Base-by-base conservation (phyloP, 2,329 filamentous ascomycete genomes). In the Claviceps pazoutovae region DNA sequence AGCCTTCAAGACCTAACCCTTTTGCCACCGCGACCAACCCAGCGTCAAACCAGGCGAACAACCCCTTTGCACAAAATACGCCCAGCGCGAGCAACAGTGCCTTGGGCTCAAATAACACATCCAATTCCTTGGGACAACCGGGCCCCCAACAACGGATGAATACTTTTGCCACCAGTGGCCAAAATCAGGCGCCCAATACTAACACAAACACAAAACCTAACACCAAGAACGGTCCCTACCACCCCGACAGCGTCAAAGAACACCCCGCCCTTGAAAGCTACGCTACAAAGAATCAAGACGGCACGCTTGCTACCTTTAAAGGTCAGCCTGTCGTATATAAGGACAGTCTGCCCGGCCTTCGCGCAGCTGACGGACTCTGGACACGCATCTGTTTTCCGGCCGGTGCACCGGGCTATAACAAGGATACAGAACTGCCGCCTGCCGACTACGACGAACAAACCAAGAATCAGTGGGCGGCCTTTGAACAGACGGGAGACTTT, bases 321-420 rank as follows among this genome's bases (percentile, higher is more conserved):
- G 79, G 79, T 17, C 78, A 77, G 56, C 72, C 72, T 0, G 82
- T 88, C 0, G 65, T 69, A 1, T 87, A 87, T 63, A 73, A 78
- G 57, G 62, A 61, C 6, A 61, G 58, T 4, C 62, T 67, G 6
- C 76, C 82, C 0, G 79, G 70, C 50, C 70, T 72, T 57, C 73
- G 56, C 55, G 76, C 66, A 21, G 67, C 69, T 39, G 76, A 82
- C 58, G 76, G 79, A 37, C 74, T 67, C 0, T 79, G 76, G 70
- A 72, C 76, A 49, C 80, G 78, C 57, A 82, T 91, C 48, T 86
- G 84, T 75, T 89, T 86, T 62, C 84, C 85, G 0, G 71, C 82
- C 46, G 88, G 86, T 0, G 74, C 83, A 21, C 86, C 84, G 1
- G 65, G 66, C 6, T 81, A 80, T 55, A 79, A 78, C 49, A 74